Conservation (phyloP, 805 yeast species). For the Wilhelminamyces savonicus region DNA sequence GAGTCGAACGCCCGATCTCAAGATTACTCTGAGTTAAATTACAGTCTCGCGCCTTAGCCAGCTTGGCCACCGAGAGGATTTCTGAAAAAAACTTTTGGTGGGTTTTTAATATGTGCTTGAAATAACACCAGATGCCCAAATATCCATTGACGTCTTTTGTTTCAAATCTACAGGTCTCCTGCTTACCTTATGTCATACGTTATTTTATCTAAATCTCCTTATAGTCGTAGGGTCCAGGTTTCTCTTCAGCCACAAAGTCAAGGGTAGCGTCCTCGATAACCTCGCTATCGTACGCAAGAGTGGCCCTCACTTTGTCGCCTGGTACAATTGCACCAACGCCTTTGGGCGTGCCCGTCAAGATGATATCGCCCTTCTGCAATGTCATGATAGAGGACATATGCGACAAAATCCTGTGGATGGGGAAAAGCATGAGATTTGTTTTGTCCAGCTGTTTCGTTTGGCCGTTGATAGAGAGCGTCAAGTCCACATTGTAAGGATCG, state of each 20-base stretch:
- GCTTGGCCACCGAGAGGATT: no score
- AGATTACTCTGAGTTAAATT: no score
- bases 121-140: no score
- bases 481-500: slow-evolving; percentile 66
- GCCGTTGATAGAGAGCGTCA: slow-evolving; percentile 66
- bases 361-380: slow-evolving; percentile 81
- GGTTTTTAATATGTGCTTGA: no score
- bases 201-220: slow-evolving; percentile 19
- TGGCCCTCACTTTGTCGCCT: slow-evolving; percentile 73
- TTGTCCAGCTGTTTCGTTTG: slow-evolving; percentile 63
- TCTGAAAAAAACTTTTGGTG: no score
- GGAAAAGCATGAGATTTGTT: slow-evolving; percentile 81
- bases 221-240: slow-evolving; percentile 40
- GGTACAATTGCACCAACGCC: slow-evolving; percentile 86
- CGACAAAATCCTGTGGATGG: slow-evolving; percentile 72
- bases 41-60: no score
- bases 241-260: slow-evolving; percentile 46
- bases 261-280: slow-evolving; percentile 45
- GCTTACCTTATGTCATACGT: no score
- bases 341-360: slow-evolving; percentile 94
- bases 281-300: slow-evolving; percentile 49
- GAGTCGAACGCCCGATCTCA: no score
- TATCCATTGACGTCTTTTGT: no score
- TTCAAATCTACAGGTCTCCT: no score
- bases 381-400: slow-evolving; percentile 89